Evolutionary conservation across 139 green algal species (phyloP).

Genomic region (Zygnema cylindricum): DNA sequence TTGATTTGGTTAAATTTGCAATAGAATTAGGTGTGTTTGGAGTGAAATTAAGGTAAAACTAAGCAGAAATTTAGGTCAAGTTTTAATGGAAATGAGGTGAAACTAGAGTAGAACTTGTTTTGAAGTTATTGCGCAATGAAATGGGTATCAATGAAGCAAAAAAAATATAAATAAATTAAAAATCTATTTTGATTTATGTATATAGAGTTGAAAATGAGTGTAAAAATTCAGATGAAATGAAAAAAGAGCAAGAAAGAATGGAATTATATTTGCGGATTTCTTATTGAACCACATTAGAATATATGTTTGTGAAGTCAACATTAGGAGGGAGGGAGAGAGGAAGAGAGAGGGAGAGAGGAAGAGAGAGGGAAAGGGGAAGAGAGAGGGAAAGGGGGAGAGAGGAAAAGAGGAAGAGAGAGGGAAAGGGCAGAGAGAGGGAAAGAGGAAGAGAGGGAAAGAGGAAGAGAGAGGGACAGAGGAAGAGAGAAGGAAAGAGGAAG

Average conservation of each 20-base stretch:
- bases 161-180: too few species aligned
- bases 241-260: too few species aligned
- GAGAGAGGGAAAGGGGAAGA: slow-evolving; percentile 10
- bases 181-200: slow-evolving; percentile 26
- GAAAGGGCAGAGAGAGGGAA: too few species aligned
- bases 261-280: too few species aligned
- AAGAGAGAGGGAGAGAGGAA: neutral
- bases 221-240: too few species aligned
- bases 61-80: neutral
- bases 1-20: neutral
- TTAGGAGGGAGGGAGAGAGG: slow-evolving; percentile 18
- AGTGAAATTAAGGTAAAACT: neutral
- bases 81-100: neutral
- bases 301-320: slow-evolving; percentile 48
- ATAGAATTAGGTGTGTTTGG: neutral
- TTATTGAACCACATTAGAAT: slow-evolving; percentile 33
- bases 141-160: too few species aligned
- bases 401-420: too few species aligned
- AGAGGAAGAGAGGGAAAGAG: too few species aligned
- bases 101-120: neutral
- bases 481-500: too few species aligned
- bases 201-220: too few species aligned
- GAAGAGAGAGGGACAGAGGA: too few species aligned
- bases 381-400: slow-evolving; percentile 20
- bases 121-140: slow-evolving; percentile 38